phyloP scores from a whole-genome alignment of 2,329 filamentous ascomycete genomes.

The Tolypocladium inflatum region DNA sequence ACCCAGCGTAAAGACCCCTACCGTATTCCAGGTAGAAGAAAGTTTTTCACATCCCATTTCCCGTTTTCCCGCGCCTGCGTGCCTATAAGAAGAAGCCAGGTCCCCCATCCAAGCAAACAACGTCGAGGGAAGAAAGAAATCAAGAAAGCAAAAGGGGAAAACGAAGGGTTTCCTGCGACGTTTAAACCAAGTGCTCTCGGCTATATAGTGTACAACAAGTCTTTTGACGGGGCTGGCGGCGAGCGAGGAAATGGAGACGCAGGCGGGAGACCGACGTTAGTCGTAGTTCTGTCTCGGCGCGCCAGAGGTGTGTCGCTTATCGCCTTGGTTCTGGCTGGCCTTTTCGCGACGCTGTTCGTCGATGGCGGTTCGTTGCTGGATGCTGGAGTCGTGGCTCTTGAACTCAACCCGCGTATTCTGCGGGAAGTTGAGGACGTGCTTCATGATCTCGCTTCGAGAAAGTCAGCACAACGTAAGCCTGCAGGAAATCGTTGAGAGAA shows the following conservation, averaged over 20 bases:
- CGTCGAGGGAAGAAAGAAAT: neutral
- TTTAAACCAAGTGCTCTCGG: neutral
- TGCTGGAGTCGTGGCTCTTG: slow-evolving; percentile 94
- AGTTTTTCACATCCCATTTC: neutral
- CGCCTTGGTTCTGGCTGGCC: slow-evolving; percentile 38
- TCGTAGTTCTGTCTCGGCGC: slow-evolving; percentile 23
- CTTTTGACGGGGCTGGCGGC: neutral
- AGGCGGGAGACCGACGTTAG: slow-evolving; percentile 7
- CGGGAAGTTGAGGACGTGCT: slow-evolving; percentile 77
- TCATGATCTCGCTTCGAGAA: slow-evolving; percentile 75
- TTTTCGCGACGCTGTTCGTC: slow-evolving; percentile 90
- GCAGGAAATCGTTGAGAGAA: neutral
- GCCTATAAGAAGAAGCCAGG: neutral
- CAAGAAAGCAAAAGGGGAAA: neutral
- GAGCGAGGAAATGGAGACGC: neutral
- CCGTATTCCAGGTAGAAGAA: slow-evolving; percentile 1
- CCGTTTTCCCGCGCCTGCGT: neutral
- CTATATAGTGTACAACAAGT: slow-evolving; percentile 2
- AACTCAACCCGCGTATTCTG: slow-evolving; percentile 85
- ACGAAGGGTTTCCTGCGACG: neutral
- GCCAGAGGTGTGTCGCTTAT: slow-evolving; percentile 25
- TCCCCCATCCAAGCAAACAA: neutral
- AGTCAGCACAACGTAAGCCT: slow-evolving; percentile 8
- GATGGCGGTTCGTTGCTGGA: slow-evolving; percentile 81
- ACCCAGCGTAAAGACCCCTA: neutral